Conservation (phyloP, 345 rosid genomes). For the sweet orange (Citrus sinensis) region DVS_A1.0 CM039164.1:25357001-25357500, state of each 20-base stretch:
- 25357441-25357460: constrained; percentile 96
- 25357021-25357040: not conserved
- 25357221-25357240: not conserved
- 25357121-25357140: not conserved
- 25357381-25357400: constrained; percentile 99
- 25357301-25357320: constrained; percentile 90
- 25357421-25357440: constrained; percentile 99
- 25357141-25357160: not conserved
- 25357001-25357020: not conserved
- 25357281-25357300: constrained; percentile 30
- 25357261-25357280: not conserved
- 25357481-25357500: constrained; percentile 85
- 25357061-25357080: not conserved
- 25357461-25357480: constrained; percentile 95
- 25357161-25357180: not conserved
- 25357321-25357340: constrained; percentile 82
- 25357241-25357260: not conserved
- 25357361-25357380: constrained; percentile 95
- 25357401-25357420: constrained; percentile 91
- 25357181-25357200: not conserved
- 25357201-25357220: not conserved
- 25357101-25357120: not conserved
- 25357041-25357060: not conserved
- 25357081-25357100: not conserved
- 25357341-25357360: constrained; percentile 87